Conservation (phyloP, 345 rosid genomes). For the Eutrema heterophyllum region DNA sequence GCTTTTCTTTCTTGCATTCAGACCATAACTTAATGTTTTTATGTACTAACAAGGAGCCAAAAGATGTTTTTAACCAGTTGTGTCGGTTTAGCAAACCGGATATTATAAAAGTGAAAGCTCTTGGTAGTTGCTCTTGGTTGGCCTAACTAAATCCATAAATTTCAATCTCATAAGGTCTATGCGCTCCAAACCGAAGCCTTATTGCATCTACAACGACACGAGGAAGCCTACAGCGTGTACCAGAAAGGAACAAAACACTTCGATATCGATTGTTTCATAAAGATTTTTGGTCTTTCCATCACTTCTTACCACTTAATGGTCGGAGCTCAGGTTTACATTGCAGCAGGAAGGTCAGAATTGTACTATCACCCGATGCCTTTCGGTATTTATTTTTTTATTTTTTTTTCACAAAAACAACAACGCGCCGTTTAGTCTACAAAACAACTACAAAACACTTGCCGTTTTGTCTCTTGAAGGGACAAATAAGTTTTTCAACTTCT, state of each 20-base stretch:
- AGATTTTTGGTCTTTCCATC: slow-evolving; percentile 43
- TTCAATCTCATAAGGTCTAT: slow-evolving; percentile 33
- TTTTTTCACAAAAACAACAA: neutral
- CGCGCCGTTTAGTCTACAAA: neutral
- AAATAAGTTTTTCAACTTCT: neutral
- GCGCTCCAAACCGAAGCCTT: slow-evolving; percentile 65
- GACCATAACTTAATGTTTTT: neutral
- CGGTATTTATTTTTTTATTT: neutral
- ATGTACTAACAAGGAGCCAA: neutral
- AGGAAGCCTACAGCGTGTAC: slow-evolving; percentile 51
- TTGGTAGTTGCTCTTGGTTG: neutral
- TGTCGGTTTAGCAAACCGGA: neutral
- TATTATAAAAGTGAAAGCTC: too few species aligned
- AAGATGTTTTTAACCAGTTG: neutral
- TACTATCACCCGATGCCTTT: neutral
- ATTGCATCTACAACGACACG: slow-evolving; percentile 48
- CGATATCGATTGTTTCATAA: slow-evolving; percentile 34
- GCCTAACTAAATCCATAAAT: neutral
- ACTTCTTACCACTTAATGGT: slow-evolving; percentile 42
- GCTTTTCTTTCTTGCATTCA: neutral
- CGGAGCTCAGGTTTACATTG: slow-evolving; percentile 52
- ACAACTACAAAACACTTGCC: neutral
- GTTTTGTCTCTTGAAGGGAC: neutral
- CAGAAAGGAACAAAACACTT: slow-evolving; percentile 40
- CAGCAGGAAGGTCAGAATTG: slow-evolving; percentile 59